Base-by-base conservation (phyloP, 768 basidiomycete genomes). In the Boletus patriciae region DNA sequence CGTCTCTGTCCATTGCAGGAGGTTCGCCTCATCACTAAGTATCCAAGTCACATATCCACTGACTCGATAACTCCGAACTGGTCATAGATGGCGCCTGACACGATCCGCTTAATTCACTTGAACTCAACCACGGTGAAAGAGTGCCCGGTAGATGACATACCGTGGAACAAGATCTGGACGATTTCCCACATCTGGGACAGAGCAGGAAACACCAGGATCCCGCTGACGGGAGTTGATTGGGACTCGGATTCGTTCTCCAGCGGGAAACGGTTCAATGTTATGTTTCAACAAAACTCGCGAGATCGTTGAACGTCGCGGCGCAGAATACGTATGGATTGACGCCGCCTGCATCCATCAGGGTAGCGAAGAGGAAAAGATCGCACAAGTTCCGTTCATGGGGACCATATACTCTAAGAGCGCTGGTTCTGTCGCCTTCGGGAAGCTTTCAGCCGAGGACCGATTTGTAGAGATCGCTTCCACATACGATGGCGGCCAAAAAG, bases 371-470 rank as follows among this genome's bases (percentile, higher is more conserved):
- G 59, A 53, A 27, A 38, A 52, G 18, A 9, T 41, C 15, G 38
- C 45, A 31, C 59, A 60, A 19, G 27, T 60, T 23, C 51, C 51
- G 1, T 46, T 50, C 43, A 60, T 59, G 57, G 41, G 38, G 19
- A 23, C 42, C 27, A 54, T 60, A 49, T 59, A 49, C 57, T 40
- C 36, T 7, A 38, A 13, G 29, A 60, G 51, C 38, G 59, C 59
- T 34, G 59, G 57, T 10, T 45, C 38, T 46, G 34, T 60, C 21
- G 59, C 59, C 7, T 60, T 60, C 29, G 59, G 57, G 36, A 50
- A 44, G 16, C 13, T 46, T 6, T 45, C 47, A 2, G 21, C 33
- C 7, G 34, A 46, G 5, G 31, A 46, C 15, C 25, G 3, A 37
- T 60, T 60, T 37, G 42, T 13, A 10, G 16, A 45, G 25, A 49